Evolutionary conservation across 306 rosid genomes (phyloP).

Genomic region (Sesbania bispinosa): DNA sequence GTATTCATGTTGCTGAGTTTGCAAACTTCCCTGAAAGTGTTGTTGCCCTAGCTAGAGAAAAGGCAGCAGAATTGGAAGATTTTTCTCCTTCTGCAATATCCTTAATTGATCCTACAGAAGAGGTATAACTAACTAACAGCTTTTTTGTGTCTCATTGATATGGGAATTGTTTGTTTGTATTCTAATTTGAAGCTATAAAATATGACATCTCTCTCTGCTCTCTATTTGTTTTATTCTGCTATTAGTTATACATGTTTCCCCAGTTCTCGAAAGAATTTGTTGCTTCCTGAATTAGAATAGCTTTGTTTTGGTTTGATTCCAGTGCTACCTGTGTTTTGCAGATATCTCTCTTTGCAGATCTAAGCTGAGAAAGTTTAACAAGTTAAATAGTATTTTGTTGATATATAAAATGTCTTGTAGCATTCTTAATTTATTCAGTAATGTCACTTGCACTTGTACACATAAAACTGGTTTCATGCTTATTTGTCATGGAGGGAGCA

Average conservation of each 20-base stretch:
- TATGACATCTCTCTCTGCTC: neutral
- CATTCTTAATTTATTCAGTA: too few relatives aligned
- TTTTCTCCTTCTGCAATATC: conserved; percentile 60
- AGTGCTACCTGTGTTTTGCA: neutral
- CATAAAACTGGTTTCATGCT: too few relatives aligned
- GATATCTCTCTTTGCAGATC: neutral
- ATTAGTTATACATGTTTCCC: neutral
- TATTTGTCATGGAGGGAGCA: neutral
- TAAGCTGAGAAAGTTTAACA: too few relatives aligned
- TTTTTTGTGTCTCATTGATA: neutral
- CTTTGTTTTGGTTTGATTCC: neutral
- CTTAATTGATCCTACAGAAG: conserved; percentile 34
- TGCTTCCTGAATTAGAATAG: neutral
- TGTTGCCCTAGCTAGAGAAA: conserved; percentile 87
- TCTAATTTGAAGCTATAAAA: neutral
- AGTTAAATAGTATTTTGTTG: too few relatives aligned
- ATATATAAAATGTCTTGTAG: too few relatives aligned
- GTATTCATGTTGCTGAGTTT: conserved; percentile 96
- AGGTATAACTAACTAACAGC: conserved; percentile 39
- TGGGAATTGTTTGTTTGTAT: neutral
- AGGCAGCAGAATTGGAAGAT: conserved; percentile 96
- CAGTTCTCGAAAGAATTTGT: neutral
- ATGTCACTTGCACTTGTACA: too few relatives aligned
- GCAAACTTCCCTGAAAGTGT: conserved; percentile 95
- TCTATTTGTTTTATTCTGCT: neutral